A percentile compares a stretch with the other conserved stretches of the same genome.
These are phyloP conservation scores for Metschnikowia reukaufii DNA, from an alignment of 805 yeast species.

Conservation along the genomic window DNA sequence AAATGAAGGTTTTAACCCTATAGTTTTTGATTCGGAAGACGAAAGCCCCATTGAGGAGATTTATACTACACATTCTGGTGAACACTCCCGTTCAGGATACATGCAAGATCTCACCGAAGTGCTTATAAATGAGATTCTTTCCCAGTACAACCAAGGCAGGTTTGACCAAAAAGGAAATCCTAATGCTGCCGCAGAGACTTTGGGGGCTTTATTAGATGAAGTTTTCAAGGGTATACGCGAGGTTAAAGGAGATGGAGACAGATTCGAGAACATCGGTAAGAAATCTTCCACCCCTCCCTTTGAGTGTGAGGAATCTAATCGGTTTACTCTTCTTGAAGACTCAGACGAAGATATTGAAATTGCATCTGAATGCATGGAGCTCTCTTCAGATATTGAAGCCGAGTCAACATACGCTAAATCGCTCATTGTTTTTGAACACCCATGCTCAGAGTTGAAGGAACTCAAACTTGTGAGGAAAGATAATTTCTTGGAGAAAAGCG, in stretches of 20 bases:
- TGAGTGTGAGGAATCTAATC: not conserved
- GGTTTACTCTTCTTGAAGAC: constrained; percentile 1
- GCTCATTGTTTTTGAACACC: not conserved
- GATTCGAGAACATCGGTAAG: not conserved
- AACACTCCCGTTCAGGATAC: not conserved
- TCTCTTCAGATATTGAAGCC: not conserved
- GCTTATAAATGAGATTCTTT: not conserved
- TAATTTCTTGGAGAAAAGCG: too few relatives aligned
- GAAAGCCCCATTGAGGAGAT: not conserved
- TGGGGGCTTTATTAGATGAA: not conserved
- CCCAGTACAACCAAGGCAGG: not conserved
- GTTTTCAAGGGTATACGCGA: not conserved
- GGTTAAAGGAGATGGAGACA: not conserved
- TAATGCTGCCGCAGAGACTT: not conserved
- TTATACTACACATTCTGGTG: not conserved
- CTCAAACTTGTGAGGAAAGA: not conserved
- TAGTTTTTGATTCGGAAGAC: not conserved
- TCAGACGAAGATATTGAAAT: not conserved
- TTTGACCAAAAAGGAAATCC: not conserved
- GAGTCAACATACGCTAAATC: not conserved
- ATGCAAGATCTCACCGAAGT: not conserved
- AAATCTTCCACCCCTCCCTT: not conserved
- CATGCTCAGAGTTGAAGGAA: not conserved
- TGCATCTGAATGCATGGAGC: not conserved
- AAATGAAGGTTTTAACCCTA: not conserved